A percentile compares a stretch with the other conserved stretches of the same genome.
Evolutionary conservation across 495 filamentous ascomycete species (phyloP).

Genomic region (Acidiella bohemica): DNA sequence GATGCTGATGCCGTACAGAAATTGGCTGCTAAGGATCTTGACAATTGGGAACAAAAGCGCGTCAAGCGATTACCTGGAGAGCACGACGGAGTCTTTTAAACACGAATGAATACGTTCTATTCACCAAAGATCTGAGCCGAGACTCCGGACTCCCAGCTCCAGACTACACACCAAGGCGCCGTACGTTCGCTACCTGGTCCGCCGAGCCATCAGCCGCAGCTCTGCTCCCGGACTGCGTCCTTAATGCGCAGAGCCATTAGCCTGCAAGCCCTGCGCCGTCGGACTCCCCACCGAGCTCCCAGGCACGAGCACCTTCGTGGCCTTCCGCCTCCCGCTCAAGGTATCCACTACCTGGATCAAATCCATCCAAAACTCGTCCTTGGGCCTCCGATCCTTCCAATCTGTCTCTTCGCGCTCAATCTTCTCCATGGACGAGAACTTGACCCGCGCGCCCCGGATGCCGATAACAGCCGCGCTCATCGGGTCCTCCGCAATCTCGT

Average conservation of each 20-base stretch:
- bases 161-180: too few species aligned
- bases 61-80: conserved; percentile 81
- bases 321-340: conserved; percentile 52
- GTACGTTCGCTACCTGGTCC: too few species aligned
- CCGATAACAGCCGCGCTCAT: conserved; percentile 73
- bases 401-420: conserved; percentile 79
- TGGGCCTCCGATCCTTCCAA: conserved; percentile 79
- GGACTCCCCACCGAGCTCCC: conserved; percentile 4
- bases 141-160: not conserved
- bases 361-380: conserved; percentile 70
- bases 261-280: too few species aligned
- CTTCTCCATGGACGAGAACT: conserved; percentile 67
- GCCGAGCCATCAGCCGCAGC: too few species aligned
- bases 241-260: not conserved
- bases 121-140: too few species aligned
- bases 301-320: conserved; percentile 6
- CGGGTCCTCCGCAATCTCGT: conserved; percentile 55
- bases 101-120: too few species aligned
- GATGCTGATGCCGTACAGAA: conserved; percentile 36
- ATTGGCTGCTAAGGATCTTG: conserved; percentile 79
- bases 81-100: conserved; percentile 70
- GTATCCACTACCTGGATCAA: conserved; percentile 74
- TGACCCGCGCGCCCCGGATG: conserved; percentile 75
- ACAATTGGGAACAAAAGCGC: conserved; percentile 92
- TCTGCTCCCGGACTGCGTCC: not conserved